Evolutionary conservation across 768 basidiomycete genomes (phyloP).

Genomic region (Podaxis sp.): DNA sequence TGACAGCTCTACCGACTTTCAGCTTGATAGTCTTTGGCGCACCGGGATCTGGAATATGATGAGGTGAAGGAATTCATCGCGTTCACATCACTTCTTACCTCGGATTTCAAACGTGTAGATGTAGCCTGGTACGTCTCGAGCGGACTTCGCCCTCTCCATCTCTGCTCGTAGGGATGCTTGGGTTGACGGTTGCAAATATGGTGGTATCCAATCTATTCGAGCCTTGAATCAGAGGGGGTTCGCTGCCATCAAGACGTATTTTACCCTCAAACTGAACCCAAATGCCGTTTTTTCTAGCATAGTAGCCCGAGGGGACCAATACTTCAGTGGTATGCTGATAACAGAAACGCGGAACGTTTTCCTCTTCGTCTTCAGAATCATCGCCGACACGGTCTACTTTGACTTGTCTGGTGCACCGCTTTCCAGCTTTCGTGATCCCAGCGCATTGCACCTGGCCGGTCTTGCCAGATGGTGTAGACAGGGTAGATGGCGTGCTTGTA

Average conservation of each 20-base stretch:
- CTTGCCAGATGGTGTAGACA: conserved; percentile 19
- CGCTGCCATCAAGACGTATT: conserved; percentile 11
- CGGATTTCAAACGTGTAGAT: conserved; percentile 83
- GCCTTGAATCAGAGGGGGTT: conserved; percentile 12
- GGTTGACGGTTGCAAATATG: conserved; percentile 59
- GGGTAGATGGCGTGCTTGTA: conserved; percentile 20
- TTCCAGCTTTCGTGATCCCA: conserved; percentile 63
- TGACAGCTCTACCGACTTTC: conserved; percentile 79
- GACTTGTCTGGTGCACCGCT: conserved; percentile 58
- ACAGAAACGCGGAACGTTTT: conserved; percentile 51
- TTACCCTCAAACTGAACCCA: conserved; percentile 62
- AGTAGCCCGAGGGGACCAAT: conserved; percentile 53
- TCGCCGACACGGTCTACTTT: conserved; percentile 38
- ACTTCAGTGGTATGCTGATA: conserved; percentile 61
- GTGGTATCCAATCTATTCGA: conserved; percentile 63
- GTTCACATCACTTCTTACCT: conserved; percentile 36
- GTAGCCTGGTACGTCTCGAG: conserved; percentile 65
- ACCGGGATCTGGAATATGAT: neutral
- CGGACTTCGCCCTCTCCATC: conserved; percentile 48
- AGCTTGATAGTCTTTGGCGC: conserved; percentile 47
- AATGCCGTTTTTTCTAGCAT: conserved; percentile 44
- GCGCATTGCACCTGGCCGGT: conserved; percentile 48
- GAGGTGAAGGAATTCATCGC: neutral
- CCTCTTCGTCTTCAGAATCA: conserved; percentile 27
- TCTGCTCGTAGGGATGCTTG: conserved; percentile 49